Evolutionary conservation across 2,329 filamentous ascomycete genomes (phyloP), one percentile per base, ranked within the genome.

Genomic region (Cryphonectria radicalis): DNA sequence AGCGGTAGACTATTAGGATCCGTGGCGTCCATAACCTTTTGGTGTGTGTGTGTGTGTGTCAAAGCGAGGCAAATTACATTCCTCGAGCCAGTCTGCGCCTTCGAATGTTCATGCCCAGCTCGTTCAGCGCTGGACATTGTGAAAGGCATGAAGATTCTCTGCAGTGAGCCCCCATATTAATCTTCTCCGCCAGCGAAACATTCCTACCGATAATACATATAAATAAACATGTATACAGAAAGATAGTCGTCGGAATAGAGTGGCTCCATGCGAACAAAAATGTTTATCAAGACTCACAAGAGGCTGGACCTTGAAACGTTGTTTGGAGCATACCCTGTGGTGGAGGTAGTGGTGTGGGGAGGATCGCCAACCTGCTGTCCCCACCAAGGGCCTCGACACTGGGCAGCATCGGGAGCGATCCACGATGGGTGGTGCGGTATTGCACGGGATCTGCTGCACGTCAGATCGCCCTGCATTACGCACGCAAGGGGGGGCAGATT

Each of bases 381-480:
- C 46, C 46, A 50, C 46, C 3, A 22, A 50, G 43, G 22, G 46
- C 46, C 46, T 50, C 22, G 46, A 50, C 35, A 40, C 59, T 62
- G 59, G 35, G 32, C 35, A 40, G 59, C 59, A 37, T 40, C 19
- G 59, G 25, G 8, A 11, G 35, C 40, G 59, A 62, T 35, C 59
- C 14, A 40, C 59, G 59, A 40, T 3, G 55, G 55, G 50, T 55
- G 3, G 28, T 35, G 14, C 32, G 25, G 55, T 32, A 14, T 62
- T 35, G 10, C 11, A 19, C 19, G 59, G 19, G 59, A 62, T 62
- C 59, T 62, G 3, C 59, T 62, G 59, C 59, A 62, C 59, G 59
- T 62, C 59, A 62, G 59, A 25, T 40, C 35, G 22, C 32, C 59
- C 28, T 62, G 57, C 57, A 37, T 60, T 60, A 60, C 32, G 57